Conservation (phyloP, 2,329 filamentous ascomycete genomes). For the Hypoxylon sp. region DNA sequence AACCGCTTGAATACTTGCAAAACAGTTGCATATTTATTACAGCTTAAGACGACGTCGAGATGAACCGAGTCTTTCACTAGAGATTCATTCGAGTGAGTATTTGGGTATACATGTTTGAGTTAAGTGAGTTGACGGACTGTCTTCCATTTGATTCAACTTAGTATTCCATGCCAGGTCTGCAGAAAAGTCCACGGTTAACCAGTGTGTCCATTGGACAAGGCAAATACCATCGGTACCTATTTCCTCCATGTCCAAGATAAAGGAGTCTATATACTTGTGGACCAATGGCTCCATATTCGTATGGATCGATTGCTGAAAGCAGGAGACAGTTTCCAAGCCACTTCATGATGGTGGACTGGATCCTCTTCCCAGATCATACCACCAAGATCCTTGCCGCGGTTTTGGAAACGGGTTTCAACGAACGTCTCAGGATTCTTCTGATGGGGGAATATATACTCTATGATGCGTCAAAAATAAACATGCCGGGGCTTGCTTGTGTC, state of each 20-base stretch:
- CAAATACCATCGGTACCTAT: constrained; percentile 18
- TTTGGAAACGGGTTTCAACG: constrained; percentile 40
- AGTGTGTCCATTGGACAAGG: constrained; percentile 38
- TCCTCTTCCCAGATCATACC: constrained; percentile 44
- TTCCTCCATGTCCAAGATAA: constrained; percentile 37
- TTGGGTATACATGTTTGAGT: neutral
- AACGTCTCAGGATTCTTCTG: constrained; percentile 38
- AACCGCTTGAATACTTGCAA: constrained; percentile 34
- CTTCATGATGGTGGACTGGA: constrained; percentile 37
- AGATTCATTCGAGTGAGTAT: constrained; percentile 16
- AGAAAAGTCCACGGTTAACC: constrained; percentile 39
- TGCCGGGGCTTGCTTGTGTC: too few species aligned
- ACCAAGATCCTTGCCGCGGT: constrained; percentile 35
- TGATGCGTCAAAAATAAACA: too few species aligned
- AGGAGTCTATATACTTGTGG: constrained; percentile 40
- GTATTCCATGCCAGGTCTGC: constrained; percentile 39
- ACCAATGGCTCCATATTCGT: constrained; percentile 35
- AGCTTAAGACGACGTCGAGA: constrained; percentile 19
- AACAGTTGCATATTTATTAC: constrained; percentile 23
- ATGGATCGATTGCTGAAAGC: constrained; percentile 42
- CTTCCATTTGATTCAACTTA: constrained; percentile 34
- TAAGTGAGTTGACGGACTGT: constrained; percentile 26
- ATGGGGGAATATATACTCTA: too few species aligned
- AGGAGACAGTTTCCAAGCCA: constrained; percentile 40
- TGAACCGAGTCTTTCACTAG: constrained; percentile 29